A percentile compares a stretch with the other conserved stretches of the same genome.
These are phyloP conservation scores for Austropuccinia psidii DNA, from an alignment of 1,284 basidiomycete species.

Conservation along the genomic window DNA sequence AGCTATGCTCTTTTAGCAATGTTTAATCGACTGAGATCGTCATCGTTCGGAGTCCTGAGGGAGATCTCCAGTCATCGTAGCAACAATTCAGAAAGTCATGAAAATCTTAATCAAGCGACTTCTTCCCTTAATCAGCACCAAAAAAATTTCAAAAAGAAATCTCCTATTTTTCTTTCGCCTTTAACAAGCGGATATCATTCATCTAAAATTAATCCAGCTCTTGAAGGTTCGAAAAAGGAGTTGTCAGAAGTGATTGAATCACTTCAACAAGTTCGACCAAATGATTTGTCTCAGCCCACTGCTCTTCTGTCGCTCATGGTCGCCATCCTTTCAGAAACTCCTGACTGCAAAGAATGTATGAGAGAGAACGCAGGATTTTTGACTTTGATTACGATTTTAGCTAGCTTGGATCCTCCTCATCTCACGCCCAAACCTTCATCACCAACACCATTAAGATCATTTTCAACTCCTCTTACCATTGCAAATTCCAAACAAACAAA, in stretches of 20 bases:
- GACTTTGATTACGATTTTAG: constrained; percentile 33
- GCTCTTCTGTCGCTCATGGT: constrained; percentile 31
- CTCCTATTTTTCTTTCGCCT: neutral
- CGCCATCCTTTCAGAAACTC: constrained; percentile 28
- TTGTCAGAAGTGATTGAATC: constrained; percentile 27
- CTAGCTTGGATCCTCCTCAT: constrained; percentile 29
- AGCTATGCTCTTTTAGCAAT: no score
- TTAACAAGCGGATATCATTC: constrained; percentile 6
- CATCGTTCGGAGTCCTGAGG: constrained; percentile 16
- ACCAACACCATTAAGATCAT: no score
- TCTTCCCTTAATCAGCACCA: neutral
- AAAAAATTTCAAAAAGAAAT: no score
- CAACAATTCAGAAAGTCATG: neutral
- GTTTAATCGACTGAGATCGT: constrained; percentile 33
- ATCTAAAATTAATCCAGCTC: constrained; percentile 11
- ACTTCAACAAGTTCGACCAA: constrained; percentile 28
- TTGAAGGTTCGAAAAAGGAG: constrained; percentile 19
- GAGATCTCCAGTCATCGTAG: constrained; percentile 27
- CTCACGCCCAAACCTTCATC: no score
- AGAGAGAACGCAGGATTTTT: constrained; percentile 36
- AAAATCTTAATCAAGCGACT: neutral
- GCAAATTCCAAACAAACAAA: neutral
- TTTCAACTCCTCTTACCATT: neutral
- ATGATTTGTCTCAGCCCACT: constrained; percentile 33
- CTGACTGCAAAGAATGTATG: constrained; percentile 29